Evolutionary conservation across 805 yeast genomes (phyloP).

Genomic region (Starmera quercuum): DNA sequence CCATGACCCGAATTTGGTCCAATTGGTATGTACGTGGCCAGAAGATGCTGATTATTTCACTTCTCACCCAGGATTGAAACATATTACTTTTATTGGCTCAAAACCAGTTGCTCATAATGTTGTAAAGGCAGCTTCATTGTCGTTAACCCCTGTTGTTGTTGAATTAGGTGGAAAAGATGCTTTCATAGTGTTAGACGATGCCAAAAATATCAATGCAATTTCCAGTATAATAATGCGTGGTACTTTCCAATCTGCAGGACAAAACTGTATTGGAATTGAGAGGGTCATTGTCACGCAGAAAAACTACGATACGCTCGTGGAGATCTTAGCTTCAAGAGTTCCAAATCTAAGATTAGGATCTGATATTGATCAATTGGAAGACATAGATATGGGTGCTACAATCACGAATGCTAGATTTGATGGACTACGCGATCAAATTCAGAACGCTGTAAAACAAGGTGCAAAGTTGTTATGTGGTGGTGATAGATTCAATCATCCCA

Average conservation of each 20-base stretch:
- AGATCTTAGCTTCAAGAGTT: slow-evolving; percentile 50
- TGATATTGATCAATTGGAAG: slow-evolving; percentile 84
- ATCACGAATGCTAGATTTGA: slow-evolving; percentile 72
- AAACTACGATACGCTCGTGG: slow-evolving; percentile 57
- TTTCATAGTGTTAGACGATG: slow-evolving; percentile 78
- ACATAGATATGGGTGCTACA: slow-evolving; percentile 95
- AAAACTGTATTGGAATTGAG: slow-evolving; percentile 96
- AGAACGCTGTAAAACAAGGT: slow-evolving; percentile 73
- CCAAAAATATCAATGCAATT: slow-evolving; percentile 43
- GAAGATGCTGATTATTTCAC: slow-evolving; percentile 82
- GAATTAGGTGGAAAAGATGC: slow-evolving; percentile 98
- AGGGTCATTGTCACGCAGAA: slow-evolving; percentile 76
- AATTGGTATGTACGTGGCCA: slow-evolving; percentile 84
- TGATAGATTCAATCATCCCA: slow-evolving; percentile 71
- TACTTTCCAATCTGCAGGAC: slow-evolving; percentile 95
- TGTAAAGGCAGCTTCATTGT: slow-evolving; percentile 70
- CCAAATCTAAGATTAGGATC: slow-evolving; percentile 71
- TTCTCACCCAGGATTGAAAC: slow-evolving; percentile 73
- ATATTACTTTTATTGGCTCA: slow-evolving; percentile 95
- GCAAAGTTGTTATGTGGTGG: slow-evolving; percentile 83
- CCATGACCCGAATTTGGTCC: slow-evolving; percentile 75
- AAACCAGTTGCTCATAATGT: slow-evolving; percentile 89
- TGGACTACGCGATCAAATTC: slow-evolving; percentile 54
- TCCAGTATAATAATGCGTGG: slow-evolving; percentile 90
- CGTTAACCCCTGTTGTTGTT: slow-evolving; percentile 91